phyloP scores from a whole-genome alignment of 176 grass and related monocot genomes.

The Lolium rigidum region DNA sequence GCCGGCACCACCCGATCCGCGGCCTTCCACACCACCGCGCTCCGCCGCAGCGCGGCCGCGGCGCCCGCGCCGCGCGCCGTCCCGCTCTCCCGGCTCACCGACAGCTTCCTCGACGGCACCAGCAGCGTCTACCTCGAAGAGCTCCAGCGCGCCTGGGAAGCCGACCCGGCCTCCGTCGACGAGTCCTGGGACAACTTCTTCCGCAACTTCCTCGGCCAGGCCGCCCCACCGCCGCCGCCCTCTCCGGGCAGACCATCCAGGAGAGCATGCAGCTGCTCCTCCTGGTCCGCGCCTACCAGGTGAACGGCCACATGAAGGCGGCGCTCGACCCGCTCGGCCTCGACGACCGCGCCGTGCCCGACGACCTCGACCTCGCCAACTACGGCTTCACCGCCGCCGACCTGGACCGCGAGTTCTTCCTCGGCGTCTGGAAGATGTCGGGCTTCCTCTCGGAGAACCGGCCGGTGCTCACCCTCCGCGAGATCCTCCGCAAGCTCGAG shows the following conservation, averaged over 20 bases:
- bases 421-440: slow-evolving; percentile 83
- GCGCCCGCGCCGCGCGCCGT: slow-evolving; percentile 63
- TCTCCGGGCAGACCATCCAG: slow-evolving; percentile 87
- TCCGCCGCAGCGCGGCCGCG: slow-evolving; percentile 34
- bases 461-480: slow-evolving; percentile 80
- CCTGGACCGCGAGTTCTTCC: slow-evolving; percentile 93
- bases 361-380: slow-evolving; percentile 61
- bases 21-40: slow-evolving; percentile 54
- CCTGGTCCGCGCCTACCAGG: slow-evolving; percentile 84
- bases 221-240: slow-evolving; percentile 38
- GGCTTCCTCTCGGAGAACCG: slow-evolving; percentile 93
- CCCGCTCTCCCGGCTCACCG: slow-evolving; percentile 67
- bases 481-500: slow-evolving; percentile 86
- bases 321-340: slow-evolving; percentile 77
- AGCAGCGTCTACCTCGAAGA: slow-evolving; percentile 87
- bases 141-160: slow-evolving; percentile 80
- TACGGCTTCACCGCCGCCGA: slow-evolving; percentile 88
- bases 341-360: slow-evolving; percentile 60
- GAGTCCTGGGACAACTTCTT: slow-evolving; percentile 95
- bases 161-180: slow-evolving; percentile 70
- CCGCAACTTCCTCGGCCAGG: slow-evolving; percentile 73
- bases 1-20: slow-evolving; percentile 23
- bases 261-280: slow-evolving; percentile 87
- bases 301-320: slow-evolving; percentile 93
- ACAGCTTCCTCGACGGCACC: slow-evolving; percentile 85